Conservation (phyloP, 2,329 filamentous ascomycete genomes). For the Aspergillus sp. region DNA sequence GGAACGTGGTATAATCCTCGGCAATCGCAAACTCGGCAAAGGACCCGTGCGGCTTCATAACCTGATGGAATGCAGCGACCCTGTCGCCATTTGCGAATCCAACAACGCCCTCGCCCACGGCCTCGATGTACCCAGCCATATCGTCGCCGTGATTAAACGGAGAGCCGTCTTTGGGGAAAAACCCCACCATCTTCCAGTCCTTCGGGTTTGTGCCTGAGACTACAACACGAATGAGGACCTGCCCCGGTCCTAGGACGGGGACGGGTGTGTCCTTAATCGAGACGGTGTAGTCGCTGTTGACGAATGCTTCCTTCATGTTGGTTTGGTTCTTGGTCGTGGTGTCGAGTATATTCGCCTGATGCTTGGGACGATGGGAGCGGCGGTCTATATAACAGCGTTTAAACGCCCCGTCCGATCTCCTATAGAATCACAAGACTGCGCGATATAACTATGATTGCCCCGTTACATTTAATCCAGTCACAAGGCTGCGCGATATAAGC, state of each 20-base stretch:
- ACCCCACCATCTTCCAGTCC: slow-evolving; percentile 40
- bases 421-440: no score
- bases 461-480: no score
- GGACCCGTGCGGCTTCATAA: slow-evolving; percentile 48
- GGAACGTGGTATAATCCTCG: slow-evolving; percentile 54
- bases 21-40: slow-evolving; percentile 59
- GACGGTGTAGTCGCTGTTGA: background rate
- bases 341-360: background rate
- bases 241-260: slow-evolving; percentile 33
- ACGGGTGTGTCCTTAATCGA: slow-evolving; percentile 23
- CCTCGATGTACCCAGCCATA: slow-evolving; percentile 52
- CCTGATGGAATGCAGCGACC: slow-evolving; percentile 51
- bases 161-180: background rate
- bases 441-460: no score
- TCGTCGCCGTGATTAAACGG: slow-evolving; percentile 51
- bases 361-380: no score
- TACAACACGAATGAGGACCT: slow-evolving; percentile 38
- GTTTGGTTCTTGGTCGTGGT: background rate
- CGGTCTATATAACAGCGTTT: no score
- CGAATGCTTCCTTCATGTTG: slow-evolving; percentile 5
- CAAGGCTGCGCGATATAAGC: no score
- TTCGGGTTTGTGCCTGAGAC: slow-evolving; percentile 46
- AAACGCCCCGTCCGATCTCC: no score
- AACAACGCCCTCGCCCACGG: slow-evolving; percentile 51
- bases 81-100: slow-evolving; percentile 57